Evolutionary conservation across 2,329 filamentous ascomycete species (phyloP).

Genomic region (Fusarium penzigii): DNA sequence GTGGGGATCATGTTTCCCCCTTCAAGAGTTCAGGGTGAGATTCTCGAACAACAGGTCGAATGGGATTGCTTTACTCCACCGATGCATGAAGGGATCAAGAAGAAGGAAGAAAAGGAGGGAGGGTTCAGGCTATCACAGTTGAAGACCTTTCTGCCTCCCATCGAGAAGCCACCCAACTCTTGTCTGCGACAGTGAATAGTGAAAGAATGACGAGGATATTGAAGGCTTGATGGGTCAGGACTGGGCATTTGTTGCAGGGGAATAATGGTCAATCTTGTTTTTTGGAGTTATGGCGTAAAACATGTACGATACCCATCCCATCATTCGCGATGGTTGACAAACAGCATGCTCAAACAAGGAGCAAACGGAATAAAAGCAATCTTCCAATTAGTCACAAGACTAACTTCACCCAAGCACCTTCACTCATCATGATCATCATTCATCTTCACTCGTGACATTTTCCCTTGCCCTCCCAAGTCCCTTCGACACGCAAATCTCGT

Average conservation of each 20-base stretch:
- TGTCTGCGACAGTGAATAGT: background rate
- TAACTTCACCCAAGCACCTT: too few species aligned
- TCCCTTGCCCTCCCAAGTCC: conserved; percentile 23
- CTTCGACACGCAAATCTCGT: conserved; percentile 48
- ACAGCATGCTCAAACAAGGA: too few species aligned
- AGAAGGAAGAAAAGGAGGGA: background rate
- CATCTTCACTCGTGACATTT: background rate
- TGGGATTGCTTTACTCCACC: conserved; percentile 7
- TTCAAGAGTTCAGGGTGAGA: background rate
- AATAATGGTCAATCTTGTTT: too few species aligned
- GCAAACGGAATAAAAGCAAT: too few species aligned
- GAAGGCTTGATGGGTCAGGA: too few species aligned
- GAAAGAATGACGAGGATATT: too few species aligned
- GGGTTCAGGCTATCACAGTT: background rate
- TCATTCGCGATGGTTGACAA: too few species aligned
- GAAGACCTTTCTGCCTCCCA: background rate
- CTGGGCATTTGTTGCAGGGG: too few species aligned
- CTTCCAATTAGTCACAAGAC: background rate
- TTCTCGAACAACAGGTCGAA: background rate
- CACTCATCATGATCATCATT: too few species aligned
- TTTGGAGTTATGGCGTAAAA: too few species aligned
- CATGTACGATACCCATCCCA: too few species aligned
- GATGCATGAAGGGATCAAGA: background rate
- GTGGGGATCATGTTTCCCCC: conserved; percentile 15
- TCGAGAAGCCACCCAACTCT: background rate